Percentiles rank a stretch among this genome's conserved stretches.
These are phyloP conservation scores for Drosera spatulata DNA, from an alignment of 179 eudicot species.

Conservation along the genomic window DNA sequence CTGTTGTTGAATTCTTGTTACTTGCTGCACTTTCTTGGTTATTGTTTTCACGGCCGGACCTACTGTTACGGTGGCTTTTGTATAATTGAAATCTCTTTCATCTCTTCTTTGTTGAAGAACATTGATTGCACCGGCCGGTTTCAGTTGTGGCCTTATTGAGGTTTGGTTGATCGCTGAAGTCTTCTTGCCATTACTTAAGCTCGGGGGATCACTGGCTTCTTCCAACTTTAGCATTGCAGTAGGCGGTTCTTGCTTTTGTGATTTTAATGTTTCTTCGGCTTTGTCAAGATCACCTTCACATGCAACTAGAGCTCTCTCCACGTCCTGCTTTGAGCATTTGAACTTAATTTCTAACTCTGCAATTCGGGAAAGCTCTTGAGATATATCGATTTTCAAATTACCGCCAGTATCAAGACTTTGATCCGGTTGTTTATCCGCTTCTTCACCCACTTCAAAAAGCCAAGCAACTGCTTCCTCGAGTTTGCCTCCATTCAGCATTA, in stretches of 20 bases:
- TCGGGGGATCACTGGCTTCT: constrained; percentile 37
- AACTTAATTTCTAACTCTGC: constrained; percentile 52
- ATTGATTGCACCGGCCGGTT: constrained; percentile 17
- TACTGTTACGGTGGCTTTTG: constrained; percentile 37
- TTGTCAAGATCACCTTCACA: constrained; percentile 90
- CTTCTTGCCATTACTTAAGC: constrained; percentile 19
- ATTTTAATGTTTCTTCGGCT: constrained; percentile 56
- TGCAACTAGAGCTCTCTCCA: constrained; percentile 70
- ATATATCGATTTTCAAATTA: constrained; percentile 74
- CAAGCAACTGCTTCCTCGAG: constrained; percentile 76
- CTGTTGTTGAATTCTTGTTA: constrained; percentile 40
- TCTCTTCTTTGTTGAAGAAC: constrained; percentile 48
- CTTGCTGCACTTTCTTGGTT: constrained; percentile 35
- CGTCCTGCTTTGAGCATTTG: constrained; percentile 76
- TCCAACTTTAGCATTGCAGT: constrained; percentile 32
- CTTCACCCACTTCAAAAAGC: constrained; percentile 71
- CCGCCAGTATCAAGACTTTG: constrained; percentile 38
- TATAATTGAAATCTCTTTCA: constrained; percentile 62
- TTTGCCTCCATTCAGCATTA: constrained; percentile 74
- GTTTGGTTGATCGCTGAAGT: constrained; percentile 24
- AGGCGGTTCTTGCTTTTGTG: constrained; percentile 53
- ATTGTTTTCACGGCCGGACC: constrained; percentile 32
- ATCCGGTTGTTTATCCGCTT: constrained; percentile 38
- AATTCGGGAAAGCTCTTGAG: constrained; percentile 71
- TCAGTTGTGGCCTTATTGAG: constrained; percentile 30